These are phyloP conservation scores for Ceratocystis alfenasii DNA, from an alignment of 2,329 filamentous ascomycete genomes.

Conservation along the genomic window DNA sequence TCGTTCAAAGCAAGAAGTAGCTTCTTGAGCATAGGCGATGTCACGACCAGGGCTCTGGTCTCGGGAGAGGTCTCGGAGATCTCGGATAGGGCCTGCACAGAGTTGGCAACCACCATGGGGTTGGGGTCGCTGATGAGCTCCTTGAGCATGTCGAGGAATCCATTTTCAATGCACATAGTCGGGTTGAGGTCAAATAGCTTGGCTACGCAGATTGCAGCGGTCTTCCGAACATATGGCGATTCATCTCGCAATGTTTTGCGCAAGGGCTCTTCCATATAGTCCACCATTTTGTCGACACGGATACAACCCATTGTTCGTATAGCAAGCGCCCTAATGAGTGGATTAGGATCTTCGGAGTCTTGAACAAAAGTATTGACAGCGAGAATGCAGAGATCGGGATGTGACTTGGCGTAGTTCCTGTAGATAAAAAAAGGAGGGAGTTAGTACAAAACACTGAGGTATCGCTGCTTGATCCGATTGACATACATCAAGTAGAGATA, in stretches of 20 bases:
- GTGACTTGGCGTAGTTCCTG: conserved; percentile 98
- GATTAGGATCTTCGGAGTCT: conserved; percentile 97
- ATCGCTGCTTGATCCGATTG: neutral
- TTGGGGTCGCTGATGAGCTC: conserved; percentile 96
- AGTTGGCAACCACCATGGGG: conserved; percentile 98
- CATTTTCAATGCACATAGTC: conserved; percentile 85
- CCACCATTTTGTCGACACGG: conserved; percentile 96
- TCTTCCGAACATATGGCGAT: conserved; percentile 96
- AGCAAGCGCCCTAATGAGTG: conserved; percentile 82
- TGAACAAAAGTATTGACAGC: conserved; percentile 99
- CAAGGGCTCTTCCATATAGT: conserved; percentile 98
- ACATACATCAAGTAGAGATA: conserved; percentile 92
- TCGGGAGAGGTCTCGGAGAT: conserved; percentile 85
- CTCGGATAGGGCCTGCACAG: conserved; percentile 83
- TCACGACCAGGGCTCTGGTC: conserved; percentile 75
- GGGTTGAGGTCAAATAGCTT: conserved; percentile 96
- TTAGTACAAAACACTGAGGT: neutral
- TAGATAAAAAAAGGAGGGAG: neutral
- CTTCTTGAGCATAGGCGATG: conserved; percentile 76
- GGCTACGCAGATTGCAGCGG: conserved; percentile 91
- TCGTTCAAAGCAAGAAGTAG: conserved; percentile 93
- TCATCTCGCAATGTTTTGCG: conserved; percentile 94
- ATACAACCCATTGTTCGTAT: conserved; percentile 99
- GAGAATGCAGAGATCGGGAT: conserved; percentile 95
- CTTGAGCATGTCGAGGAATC: conserved; percentile 84